These are phyloP conservation scores for Dissophora ornata DNA, from an alignment of 192 early-diverging fungal species.

Conservation along the genomic window DNA sequence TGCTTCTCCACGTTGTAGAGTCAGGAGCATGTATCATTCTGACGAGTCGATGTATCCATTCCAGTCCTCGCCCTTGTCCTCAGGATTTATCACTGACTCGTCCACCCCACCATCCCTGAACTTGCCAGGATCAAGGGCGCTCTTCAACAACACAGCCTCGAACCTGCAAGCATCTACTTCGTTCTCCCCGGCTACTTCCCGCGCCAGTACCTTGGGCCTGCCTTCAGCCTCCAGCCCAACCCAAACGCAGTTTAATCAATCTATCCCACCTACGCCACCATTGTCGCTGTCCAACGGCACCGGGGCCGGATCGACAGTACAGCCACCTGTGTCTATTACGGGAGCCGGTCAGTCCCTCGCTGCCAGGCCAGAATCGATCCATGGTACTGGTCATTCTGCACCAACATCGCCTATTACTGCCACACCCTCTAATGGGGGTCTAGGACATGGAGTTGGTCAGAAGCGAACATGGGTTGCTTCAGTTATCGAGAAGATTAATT, in stretches of 20 bases:
- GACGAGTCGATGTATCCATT: conserved; percentile 27
- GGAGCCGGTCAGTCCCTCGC: neutral
- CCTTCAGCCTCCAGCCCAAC: conserved; percentile 19
- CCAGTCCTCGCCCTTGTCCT: conserved; percentile 41
- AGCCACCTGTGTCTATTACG: neutral
- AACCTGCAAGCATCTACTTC: conserved; percentile 15
- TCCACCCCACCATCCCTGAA: conserved; percentile 13
- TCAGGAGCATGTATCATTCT: conserved; percentile 51
- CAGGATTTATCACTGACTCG: conserved; percentile 18
- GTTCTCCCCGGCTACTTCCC: conserved; percentile 19
- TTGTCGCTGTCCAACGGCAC: conserved; percentile 11
- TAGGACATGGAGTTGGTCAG: conserved; percentile 7
- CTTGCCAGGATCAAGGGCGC: conserved; percentile 27
- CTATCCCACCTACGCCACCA: conserved; percentile 23
- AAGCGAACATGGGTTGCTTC: conserved; percentile 35
- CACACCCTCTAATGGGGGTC: neutral
- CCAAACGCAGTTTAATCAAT: conserved; percentile 7
- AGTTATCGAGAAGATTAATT: conserved; percentile 61
- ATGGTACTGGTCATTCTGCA: conserved; percentile 4
- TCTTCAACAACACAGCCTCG: conserved; percentile 19
- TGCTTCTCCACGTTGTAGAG: conserved; percentile 17
- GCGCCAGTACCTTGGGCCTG: conserved; percentile 37
- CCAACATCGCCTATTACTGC: conserved; percentile 31
- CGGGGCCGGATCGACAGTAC: neutral
- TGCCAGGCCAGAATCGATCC: conserved; percentile 20